Conservation (phyloP, 345 rosid species). For the Lumnitzera littorea region DNA sequence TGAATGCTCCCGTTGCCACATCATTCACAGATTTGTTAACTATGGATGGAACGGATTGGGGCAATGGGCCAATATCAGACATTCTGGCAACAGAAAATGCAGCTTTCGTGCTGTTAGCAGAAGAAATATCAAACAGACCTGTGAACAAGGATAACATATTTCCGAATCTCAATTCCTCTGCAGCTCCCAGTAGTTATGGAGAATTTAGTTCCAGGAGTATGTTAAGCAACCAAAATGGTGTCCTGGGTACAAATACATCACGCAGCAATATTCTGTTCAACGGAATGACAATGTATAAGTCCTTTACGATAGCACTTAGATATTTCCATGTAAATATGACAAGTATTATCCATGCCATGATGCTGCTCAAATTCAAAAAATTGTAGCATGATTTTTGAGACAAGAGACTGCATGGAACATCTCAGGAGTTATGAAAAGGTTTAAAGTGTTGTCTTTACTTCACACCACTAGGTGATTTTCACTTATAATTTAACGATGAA, state of each 20-base stretch:
- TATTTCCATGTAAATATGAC: neutral
- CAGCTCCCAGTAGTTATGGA: neutral
- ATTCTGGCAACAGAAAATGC: slow-evolving; percentile 6
- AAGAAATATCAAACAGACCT: slow-evolving; percentile 3
- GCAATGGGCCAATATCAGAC: slow-evolving; percentile 4
- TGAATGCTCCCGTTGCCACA: neutral
- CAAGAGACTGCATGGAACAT: too few species aligned
- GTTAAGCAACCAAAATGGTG: too few species aligned
- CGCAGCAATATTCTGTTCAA: too few species aligned
- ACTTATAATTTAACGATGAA: too few species aligned
- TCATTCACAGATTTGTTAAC: neutral
- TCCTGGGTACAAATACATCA: too few species aligned
- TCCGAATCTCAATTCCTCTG: slow-evolving; percentile 6
- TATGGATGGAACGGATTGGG: neutral
- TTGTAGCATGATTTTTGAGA: too few species aligned
- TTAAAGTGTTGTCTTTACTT: too few species aligned
- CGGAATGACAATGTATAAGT: too few species aligned
- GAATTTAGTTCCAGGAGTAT: neutral
- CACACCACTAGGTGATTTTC: too few species aligned
- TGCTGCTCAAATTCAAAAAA: neutral
- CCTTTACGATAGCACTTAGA: too few species aligned
- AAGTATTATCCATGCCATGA: neutral
- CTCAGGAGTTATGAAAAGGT: too few species aligned
- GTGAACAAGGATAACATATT: neutral
- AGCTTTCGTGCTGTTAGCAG: slow-evolving; percentile 2